Percentiles rank a stretch among this genome's conserved stretches.
phyloP scores from a whole-genome alignment of 2,329 filamentous ascomycete genomes.

The Lomentospora prolificans region DNA sequence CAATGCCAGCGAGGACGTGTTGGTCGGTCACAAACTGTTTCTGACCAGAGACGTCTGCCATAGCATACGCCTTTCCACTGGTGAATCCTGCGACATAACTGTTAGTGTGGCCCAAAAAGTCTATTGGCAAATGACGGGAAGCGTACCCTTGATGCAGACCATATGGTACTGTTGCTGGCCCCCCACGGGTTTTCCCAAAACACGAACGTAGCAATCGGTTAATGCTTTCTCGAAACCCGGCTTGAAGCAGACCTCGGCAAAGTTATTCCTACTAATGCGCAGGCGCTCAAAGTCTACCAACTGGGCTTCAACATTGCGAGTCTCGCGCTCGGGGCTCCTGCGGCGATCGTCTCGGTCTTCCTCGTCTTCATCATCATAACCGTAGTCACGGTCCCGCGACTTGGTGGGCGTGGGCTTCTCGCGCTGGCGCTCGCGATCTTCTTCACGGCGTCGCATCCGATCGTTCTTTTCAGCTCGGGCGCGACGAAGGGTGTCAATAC shows the following conservation, averaged over 20 bases:
- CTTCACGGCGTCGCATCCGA: constrained; percentile 52
- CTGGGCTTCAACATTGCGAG: constrained; percentile 49
- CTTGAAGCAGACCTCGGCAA: constrained; percentile 86
- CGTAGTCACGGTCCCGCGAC: constrained; percentile 28
- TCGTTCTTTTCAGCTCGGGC: constrained; percentile 56
- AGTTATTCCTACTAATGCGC: constrained; percentile 74
- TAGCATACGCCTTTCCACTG: constrained; percentile 71
- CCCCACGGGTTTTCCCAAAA: constrained; percentile 66
- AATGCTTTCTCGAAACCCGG: constrained; percentile 79
- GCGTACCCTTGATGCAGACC: constrained; percentile 71
- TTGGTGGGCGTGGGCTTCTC: constrained; percentile 31
- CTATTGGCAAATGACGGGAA: background rate
- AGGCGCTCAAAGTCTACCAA: constrained; percentile 77
- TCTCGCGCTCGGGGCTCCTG: constrained; percentile 45
- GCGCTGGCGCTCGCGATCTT: constrained; percentile 41
- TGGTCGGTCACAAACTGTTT: constrained; percentile 68
- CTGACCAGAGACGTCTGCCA: constrained; percentile 63
- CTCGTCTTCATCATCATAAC: constrained; percentile 57
- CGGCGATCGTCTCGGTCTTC: constrained; percentile 71
- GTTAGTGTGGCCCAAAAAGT: background rate
- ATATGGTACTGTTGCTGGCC: constrained; percentile 77
- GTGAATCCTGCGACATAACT: constrained; percentile 52
- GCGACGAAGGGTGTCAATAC: constrained; percentile 59
- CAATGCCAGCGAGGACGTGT: constrained; percentile 73
- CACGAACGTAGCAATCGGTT: constrained; percentile 73